phyloP scores from a whole-genome alignment of 345 rosid genomes.

The Bruguiera sexangula region DNA sequence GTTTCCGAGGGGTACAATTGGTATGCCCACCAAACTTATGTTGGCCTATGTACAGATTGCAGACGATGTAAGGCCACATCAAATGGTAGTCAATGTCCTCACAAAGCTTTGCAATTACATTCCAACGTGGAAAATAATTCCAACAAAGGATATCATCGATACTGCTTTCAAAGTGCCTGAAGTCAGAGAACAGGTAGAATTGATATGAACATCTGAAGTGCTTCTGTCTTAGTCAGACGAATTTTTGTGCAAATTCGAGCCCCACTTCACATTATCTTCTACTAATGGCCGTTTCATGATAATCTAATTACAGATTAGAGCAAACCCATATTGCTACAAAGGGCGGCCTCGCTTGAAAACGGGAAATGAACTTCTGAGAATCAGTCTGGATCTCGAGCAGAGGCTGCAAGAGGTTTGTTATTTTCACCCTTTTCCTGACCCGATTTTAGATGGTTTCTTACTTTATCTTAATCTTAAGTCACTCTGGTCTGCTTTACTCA shows the following conservation, averaged over 20 bases:
- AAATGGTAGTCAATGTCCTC: slow-evolving; percentile 35
- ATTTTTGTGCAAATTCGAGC: no score
- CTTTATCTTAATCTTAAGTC: not conserved
- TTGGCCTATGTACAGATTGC: slow-evolving; percentile 46
- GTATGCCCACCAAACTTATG: no score
- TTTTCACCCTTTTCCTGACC: not conserved
- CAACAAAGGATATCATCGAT: slow-evolving; percentile 56
- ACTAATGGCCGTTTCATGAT: no score
- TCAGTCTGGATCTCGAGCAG: slow-evolving; percentile 55
- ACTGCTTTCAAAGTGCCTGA: slow-evolving; percentile 58
- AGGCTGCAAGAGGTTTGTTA: slow-evolving; percentile 51
- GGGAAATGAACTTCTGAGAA: slow-evolving; percentile 48
- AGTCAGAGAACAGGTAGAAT: slow-evolving; percentile 55
- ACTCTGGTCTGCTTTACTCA: not conserved
- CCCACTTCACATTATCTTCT: no score
- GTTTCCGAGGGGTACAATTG: no score
- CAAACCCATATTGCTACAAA: slow-evolving; percentile 70
- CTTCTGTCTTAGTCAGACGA: no score
- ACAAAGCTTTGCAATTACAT: slow-evolving; percentile 36
- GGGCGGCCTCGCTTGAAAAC: slow-evolving; percentile 77
- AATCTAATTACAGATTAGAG: slow-evolving; percentile 43
- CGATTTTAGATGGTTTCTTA: not conserved
- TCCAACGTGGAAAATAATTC: slow-evolving; percentile 76
- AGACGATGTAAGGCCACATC: slow-evolving; percentile 56
- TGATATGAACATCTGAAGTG: no score